Percentiles rank a stretch among this genome's conserved stretches.
phyloP scores from a whole-genome alignment of 1,284 basidiomycete species.

The Trametes sp. region DNA sequence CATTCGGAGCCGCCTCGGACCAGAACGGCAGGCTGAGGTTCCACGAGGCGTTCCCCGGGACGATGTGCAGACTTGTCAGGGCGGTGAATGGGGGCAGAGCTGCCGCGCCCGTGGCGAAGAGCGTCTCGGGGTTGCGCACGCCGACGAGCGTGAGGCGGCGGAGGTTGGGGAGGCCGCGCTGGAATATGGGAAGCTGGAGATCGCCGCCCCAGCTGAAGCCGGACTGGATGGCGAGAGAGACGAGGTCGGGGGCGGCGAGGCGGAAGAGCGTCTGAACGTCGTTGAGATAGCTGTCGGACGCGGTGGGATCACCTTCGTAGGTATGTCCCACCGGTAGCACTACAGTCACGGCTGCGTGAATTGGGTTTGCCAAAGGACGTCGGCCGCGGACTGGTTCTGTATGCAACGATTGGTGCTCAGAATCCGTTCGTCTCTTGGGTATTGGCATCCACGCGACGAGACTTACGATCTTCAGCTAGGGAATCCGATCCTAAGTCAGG shows the following conservation, averaged over 20 bases:
- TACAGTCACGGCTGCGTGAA: no score
- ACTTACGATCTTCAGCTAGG: no score
- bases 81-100: not conserved
- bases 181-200: not conserved
- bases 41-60: not conserved
- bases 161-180: not conserved
- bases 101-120: not conserved
- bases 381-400: not conserved
- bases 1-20: not conserved
- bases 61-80: not conserved
- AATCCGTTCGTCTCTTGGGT: no score
- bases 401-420: not conserved
- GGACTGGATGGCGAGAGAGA: not conserved
- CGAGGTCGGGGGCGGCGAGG: not conserved
- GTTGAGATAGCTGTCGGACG: not conserved
- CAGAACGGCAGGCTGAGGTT: not conserved
- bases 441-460: no score
- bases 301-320: not conserved
- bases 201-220: not conserved
- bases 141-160: not conserved
- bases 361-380: no score
- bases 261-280: not conserved
- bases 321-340: no score
- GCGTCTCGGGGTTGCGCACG: not conserved
- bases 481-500: no score